Conservation (phyloP, 2,329 filamentous ascomycete species). For the Pestalotiopsis sp. region DNA sequence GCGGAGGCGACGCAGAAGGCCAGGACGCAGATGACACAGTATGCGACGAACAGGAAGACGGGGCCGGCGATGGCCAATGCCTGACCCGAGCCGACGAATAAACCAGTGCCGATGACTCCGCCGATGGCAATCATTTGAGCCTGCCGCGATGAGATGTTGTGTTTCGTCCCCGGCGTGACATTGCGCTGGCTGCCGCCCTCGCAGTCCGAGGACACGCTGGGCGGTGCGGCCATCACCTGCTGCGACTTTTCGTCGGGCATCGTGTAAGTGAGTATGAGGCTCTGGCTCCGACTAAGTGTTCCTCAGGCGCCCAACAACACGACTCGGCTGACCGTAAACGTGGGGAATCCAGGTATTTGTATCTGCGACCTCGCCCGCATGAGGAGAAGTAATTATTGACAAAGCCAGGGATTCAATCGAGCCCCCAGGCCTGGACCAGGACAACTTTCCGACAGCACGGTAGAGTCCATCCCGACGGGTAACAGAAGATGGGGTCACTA, state of each 20-base stretch:
- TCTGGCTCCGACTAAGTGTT: neutral
- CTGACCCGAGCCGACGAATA: conserved; percentile 42
- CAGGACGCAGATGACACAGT: conserved; percentile 50
- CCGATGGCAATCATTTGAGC: conserved; percentile 20
- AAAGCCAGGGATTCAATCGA: neutral
- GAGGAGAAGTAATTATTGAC: neutral
- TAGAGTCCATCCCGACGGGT: neutral
- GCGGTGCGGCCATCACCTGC: neutral
- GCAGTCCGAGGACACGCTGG: neutral
- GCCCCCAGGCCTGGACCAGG: neutral
- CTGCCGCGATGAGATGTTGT: conserved; percentile 11
- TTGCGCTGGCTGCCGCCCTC: neutral
- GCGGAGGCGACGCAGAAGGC: conserved; percentile 55
- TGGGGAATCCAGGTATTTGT: neutral
- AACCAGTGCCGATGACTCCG: conserved; percentile 37
- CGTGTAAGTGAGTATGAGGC: neutral
- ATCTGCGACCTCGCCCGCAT: neutral
- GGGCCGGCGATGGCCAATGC: conserved; percentile 23
- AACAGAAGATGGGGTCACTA: neutral
- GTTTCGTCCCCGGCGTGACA: conserved; percentile 2
- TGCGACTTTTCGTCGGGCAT: conserved; percentile 1
- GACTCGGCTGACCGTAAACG: neutral
- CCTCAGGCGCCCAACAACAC: neutral
- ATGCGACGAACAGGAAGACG: conserved; percentile 45
- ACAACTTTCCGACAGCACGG: neutral